Evolutionary conservation across 768 basidiomycete species (phyloP).

Genomic region (Mycena belliarum): DNA sequence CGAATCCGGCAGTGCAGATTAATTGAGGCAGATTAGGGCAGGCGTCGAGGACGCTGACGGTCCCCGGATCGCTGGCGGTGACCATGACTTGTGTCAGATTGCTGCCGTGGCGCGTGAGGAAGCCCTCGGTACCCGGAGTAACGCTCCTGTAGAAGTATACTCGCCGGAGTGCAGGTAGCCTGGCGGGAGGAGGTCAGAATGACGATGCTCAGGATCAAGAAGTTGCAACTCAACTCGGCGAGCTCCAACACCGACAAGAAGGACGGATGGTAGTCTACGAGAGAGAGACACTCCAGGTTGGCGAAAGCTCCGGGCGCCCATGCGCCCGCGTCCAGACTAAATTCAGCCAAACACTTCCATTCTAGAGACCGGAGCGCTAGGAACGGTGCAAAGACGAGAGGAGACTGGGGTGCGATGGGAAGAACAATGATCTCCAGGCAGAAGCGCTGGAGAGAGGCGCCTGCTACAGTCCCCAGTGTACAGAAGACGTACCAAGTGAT

Average conservation of each 20-base stretch:
- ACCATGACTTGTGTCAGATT: conserved; percentile 5
- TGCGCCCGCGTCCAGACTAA: neutral
- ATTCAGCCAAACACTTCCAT: conserved; percentile 7
- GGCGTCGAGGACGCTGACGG: conserved; percentile 1
- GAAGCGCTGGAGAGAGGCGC: neutral
- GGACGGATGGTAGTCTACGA: conserved; percentile 5
- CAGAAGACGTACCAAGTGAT: neutral
- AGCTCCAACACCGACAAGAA: neutral
- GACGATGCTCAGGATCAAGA: neutral
- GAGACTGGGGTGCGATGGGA: neutral
- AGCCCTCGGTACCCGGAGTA: neutral
- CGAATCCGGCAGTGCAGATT: neutral
- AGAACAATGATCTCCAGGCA: neutral
- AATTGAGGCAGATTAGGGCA: conserved; percentile 1
- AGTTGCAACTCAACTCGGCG: conserved; percentile 9
- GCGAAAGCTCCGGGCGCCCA: neutral
- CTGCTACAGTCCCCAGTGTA: neutral
- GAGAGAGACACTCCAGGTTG: conserved; percentile 9
- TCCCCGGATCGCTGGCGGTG: neutral
- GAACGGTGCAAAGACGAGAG: neutral
- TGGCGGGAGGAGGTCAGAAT: neutral
- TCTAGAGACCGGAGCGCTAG: conserved; percentile 7
- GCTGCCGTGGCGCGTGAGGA: conserved; percentile 1
- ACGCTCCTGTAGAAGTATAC: conserved; percentile 4
- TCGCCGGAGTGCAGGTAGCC: conserved; percentile 8